Percentiles rank a stretch among this genome's conserved stretches.
These are phyloP conservation scores for Podaxis sp. DNA, from an alignment of 768 basidiomycete species.

Conservation along the genomic window DNA sequence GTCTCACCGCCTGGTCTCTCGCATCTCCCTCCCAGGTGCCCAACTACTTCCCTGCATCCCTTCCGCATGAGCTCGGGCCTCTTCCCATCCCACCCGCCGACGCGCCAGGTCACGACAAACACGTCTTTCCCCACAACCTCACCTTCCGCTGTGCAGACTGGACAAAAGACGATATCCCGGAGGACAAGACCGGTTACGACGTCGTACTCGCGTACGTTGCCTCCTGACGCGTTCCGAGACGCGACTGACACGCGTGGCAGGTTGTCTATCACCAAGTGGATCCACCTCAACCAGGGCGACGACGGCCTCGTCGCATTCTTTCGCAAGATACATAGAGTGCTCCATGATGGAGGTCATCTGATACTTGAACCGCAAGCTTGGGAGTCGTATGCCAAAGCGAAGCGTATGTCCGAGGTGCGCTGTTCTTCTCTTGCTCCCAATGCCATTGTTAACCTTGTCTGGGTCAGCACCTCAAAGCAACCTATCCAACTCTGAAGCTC, in stretches of 20 bases:
- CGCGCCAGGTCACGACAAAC: constrained; percentile 17
- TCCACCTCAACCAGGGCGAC: constrained; percentile 81
- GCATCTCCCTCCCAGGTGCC: constrained; percentile 37
- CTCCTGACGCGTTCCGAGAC: not conserved
- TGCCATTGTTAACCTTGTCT: constrained; percentile 16
- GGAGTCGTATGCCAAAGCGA: constrained; percentile 79
- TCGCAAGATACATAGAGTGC: constrained; percentile 45
- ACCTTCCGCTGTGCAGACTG: constrained; percentile 72
- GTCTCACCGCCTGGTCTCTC: constrained; percentile 67
- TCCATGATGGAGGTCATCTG: constrained; percentile 64
- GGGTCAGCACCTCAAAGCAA: constrained; percentile 56
- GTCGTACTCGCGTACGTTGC: constrained; percentile 70
- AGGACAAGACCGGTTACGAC: constrained; percentile 61
- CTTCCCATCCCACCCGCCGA: constrained; percentile 58
- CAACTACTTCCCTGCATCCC: constrained; percentile 74
- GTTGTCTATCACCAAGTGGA: constrained; percentile 89
- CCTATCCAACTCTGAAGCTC: constrained; percentile 47
- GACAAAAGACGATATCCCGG: constrained; percentile 48
- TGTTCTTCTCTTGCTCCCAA: not conserved
- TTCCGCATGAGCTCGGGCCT: constrained; percentile 70
- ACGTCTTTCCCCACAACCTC: constrained; percentile 74
- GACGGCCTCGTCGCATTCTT: constrained; percentile 69
- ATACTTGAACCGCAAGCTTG: constrained; percentile 83
- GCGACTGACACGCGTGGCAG: constrained; percentile 30
- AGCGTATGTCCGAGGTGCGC: constrained; percentile 56